Conservation (phyloP, 2,329 filamentous ascomycete species). For the Sporothrix brunneoviolacea region DNA sequence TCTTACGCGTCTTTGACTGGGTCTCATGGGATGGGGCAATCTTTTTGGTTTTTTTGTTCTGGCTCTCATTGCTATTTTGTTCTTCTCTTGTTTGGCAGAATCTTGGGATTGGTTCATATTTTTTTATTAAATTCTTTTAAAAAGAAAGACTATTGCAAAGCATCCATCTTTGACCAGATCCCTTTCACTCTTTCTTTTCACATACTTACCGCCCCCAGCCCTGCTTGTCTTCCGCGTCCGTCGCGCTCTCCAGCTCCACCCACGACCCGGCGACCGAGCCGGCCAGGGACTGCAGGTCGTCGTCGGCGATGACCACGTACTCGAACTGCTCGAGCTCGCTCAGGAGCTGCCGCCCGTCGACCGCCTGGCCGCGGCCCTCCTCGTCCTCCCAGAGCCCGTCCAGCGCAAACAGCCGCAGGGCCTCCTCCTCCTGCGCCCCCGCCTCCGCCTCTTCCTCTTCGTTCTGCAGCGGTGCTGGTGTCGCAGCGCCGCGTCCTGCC, state of each 20-base stretch:
- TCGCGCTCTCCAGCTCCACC: slow-evolving; percentile 12
- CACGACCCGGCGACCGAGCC: slow-evolving; percentile 11
- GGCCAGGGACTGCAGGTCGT: too few relatives aligned
- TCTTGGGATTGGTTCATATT: too few relatives aligned
- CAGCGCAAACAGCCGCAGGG: neutral
- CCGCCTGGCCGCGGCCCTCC: neutral
- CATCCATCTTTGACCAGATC: too few relatives aligned
- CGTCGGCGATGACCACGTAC: slow-evolving; percentile 11
- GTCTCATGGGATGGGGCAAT: neutral
- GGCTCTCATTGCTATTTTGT: too few relatives aligned
- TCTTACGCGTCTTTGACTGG: neutral
- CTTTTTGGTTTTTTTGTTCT: neutral
- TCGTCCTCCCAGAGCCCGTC: neutral
- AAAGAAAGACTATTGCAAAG: too few relatives aligned
- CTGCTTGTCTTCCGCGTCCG: slow-evolving; percentile 7
- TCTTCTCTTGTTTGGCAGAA: too few relatives aligned
- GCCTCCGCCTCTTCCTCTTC: neutral
- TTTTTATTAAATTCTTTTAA: too few relatives aligned
- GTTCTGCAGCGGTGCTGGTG: neutral
- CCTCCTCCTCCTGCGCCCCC: neutral
- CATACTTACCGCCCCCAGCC: too few relatives aligned
- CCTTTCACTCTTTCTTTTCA: too few relatives aligned
- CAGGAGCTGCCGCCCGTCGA: neutral
- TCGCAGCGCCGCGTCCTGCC: slow-evolving; percentile 4
- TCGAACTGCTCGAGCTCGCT: slow-evolving; percentile 1